Conservation (phyloP, 2,329 filamentous ascomycete genomes). For the Drechslerella stenobrocha region DNA sequence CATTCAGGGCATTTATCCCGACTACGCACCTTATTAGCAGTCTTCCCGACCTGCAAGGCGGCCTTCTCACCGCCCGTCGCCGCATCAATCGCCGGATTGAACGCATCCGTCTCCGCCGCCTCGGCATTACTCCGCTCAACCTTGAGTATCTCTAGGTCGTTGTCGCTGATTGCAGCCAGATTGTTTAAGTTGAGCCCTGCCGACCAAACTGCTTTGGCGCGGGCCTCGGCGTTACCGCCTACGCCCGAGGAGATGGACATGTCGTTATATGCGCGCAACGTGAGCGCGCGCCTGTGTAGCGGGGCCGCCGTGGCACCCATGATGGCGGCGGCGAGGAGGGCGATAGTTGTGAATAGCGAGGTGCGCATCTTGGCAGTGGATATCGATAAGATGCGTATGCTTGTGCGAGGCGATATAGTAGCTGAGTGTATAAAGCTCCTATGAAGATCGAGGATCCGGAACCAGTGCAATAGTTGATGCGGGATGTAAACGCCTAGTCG, state of each 20-base stretch:
- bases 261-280: constrained; percentile 56
- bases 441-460: no score
- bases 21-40: constrained; percentile 39
- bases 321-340: constrained; percentile 42
- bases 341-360: constrained; percentile 22
- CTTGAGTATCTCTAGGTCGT: constrained; percentile 60
- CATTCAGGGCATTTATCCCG: not conserved
- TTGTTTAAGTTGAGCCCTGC: constrained; percentile 57
- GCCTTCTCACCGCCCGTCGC: constrained; percentile 58
- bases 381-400: not conserved
- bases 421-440: no score
- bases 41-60: constrained; percentile 58
- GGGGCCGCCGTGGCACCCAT: constrained; percentile 17
- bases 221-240: constrained; percentile 58
- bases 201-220: constrained; percentile 57
- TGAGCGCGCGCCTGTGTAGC: constrained; percentile 45
- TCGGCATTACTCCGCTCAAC: constrained; percentile 62
- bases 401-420: not conserved
- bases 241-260: constrained; percentile 60
- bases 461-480: no score
- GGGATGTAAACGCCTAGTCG: no score
- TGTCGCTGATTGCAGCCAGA: constrained; percentile 57
- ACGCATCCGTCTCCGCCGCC: constrained; percentile 61
- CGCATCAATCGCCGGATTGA: constrained; percentile 62
- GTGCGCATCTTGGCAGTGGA: constrained; percentile 37